Conservation (phyloP, 1,139 yeast species). For the Pneumocystis sp. region DNA sequence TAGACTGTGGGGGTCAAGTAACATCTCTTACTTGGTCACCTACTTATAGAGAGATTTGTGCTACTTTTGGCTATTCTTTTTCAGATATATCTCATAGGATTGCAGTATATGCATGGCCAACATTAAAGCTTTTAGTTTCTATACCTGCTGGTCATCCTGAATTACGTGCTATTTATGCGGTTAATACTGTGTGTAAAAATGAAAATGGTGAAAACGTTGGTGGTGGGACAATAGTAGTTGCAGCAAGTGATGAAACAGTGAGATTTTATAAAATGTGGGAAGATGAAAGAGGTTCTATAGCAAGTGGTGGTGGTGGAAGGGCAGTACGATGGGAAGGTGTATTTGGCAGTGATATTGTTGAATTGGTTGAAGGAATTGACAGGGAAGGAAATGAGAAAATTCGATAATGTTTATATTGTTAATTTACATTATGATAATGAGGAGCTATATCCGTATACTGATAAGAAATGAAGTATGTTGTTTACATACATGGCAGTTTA, state of each 20-base stretch:
- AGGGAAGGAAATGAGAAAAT: slow-evolving; percentile 17
- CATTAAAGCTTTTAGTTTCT: slow-evolving; percentile 34
- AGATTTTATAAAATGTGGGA: slow-evolving; percentile 62
- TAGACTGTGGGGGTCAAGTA: slow-evolving; percentile 53
- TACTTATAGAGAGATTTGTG: slow-evolving; percentile 47
- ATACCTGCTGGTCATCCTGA: slow-evolving; percentile 38
- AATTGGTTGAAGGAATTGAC: slow-evolving; percentile 35
- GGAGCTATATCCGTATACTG: neutral
- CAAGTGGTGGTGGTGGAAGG: slow-evolving; percentile 8
- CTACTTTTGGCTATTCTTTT: slow-evolving; percentile 68
- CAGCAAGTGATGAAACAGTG: slow-evolving; percentile 62
- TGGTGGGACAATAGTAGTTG: slow-evolving; percentile 39
- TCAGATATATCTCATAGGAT: slow-evolving; percentile 34
- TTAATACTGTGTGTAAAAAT: slow-evolving; percentile 40
- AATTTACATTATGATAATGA: neutral
- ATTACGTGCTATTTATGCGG: slow-evolving; percentile 50
- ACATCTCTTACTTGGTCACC: slow-evolving; percentile 69
- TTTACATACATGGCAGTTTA: neutral
- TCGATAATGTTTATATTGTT: neutral
- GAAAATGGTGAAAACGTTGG: slow-evolving; percentile 24
- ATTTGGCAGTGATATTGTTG: slow-evolving; percentile 42
- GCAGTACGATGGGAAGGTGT: slow-evolving; percentile 23
- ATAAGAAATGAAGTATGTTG: neutral
- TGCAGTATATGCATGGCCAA: slow-evolving; percentile 52
- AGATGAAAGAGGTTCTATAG: slow-evolving; percentile 10